Evolutionary conservation across 352 stramenopile genomes (phyloP).

Genomic region (Phytophthora pluvialis): DNA sequence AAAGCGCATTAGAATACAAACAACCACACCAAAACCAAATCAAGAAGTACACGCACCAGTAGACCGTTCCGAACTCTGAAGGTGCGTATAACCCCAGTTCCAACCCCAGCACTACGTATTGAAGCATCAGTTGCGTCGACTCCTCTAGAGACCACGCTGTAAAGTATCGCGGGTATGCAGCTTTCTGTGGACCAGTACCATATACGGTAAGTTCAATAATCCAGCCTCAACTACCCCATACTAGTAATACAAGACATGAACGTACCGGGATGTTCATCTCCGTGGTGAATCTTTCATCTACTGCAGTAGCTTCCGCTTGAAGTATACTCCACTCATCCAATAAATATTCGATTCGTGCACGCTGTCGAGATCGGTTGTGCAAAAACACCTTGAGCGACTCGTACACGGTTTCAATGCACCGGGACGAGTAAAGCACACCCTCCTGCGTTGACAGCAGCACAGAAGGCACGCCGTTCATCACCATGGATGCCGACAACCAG

Average conservation of each 20-base stretch:
- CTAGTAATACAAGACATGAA: too few species aligned
- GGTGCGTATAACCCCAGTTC: constrained; percentile 83
- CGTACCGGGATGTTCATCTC: constrained; percentile 87
- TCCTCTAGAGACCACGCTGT: constrained; percentile 85
- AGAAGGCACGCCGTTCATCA: constrained; percentile 79
- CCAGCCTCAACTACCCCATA: not conserved
- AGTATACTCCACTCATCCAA: constrained; percentile 84
- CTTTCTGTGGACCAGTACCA: constrained; percentile 51
- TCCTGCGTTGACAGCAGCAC: constrained; percentile 88
- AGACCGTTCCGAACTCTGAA: constrained; percentile 75
- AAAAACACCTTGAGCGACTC: constrained; percentile 85
- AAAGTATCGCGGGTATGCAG: constrained; percentile 79
- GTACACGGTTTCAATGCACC: constrained; percentile 83
- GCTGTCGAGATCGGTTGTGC: constrained; percentile 84
- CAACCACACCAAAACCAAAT: not conserved
- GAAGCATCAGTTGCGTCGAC: constrained; percentile 75
- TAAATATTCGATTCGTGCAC: constrained; percentile 79
- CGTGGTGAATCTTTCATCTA: constrained; percentile 82
- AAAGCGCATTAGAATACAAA: constrained; percentile 3
- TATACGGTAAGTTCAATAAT: constrained; percentile 9
- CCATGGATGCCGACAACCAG: constrained; percentile 83
- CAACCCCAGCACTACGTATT: constrained; percentile 77
- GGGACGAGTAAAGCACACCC: constrained; percentile 76
- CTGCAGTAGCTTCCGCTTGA: constrained; percentile 68
- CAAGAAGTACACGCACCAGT: constrained; percentile 54